Conservation (phyloP, 129 eudicot genomes). For the Chrysanthemum lavandulifolium region DNA sequence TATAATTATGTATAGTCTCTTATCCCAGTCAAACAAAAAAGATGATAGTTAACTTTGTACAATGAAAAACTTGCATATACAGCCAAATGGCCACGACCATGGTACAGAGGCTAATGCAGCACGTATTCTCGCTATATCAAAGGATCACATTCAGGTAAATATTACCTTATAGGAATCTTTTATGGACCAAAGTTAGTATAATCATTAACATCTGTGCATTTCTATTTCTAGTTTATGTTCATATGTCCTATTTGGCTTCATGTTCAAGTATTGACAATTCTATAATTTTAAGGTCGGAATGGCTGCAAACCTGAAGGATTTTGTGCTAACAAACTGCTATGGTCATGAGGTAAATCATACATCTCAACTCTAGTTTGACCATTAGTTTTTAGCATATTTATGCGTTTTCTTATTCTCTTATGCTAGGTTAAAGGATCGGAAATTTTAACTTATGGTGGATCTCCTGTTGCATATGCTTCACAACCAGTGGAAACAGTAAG, state of each 20-base stretch:
- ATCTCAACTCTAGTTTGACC: constrained; percentile 6
- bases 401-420: neutral
- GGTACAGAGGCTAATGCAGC: constrained; percentile 63
- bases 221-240: neutral
- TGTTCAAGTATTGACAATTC: neutral
- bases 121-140: constrained; percentile 65
- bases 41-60: constrained; percentile 7
- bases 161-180: neutral
- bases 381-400: neutral
- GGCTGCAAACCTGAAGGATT: constrained; percentile 92
- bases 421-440: constrained; percentile 85
- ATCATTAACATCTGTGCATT: constrained; percentile 1
- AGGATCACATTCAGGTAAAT: constrained; percentile 88
- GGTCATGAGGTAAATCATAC: constrained; percentile 66
- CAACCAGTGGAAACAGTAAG: constrained; percentile 82
- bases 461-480: constrained; percentile 75
- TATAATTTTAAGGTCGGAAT: constrained; percentile 59
- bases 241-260: neutral
- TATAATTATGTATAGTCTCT: neutral
- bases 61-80: constrained; percentile 17
- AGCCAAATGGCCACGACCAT: constrained; percentile 90
- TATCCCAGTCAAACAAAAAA: neutral
- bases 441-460: constrained; percentile 59
- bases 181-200: constrained; percentile 1
- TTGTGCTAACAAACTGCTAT: constrained; percentile 61